These are phyloP conservation scores for Termitomyces sp. DNA, from an alignment of 768 basidiomycete genomes.

Conservation along the genomic window DNA sequence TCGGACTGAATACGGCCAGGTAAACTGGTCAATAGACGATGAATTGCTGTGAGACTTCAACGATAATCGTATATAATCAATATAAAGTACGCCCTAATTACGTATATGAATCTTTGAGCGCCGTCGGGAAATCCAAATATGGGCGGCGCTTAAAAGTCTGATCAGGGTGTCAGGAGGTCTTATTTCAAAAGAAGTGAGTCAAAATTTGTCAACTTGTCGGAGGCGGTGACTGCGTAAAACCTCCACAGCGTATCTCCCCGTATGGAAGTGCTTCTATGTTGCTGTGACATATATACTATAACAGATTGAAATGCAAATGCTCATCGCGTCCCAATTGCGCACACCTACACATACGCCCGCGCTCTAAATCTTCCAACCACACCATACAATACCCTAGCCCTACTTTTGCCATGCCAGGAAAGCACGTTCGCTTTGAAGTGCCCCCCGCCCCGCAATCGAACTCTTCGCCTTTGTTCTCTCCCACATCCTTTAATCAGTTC, in stretches of 20 bases:
- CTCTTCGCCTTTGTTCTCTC: slow-evolving; percentile 10
- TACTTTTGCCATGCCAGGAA: slow-evolving; percentile 21
- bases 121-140: slow-evolving; percentile 4
- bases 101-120: too few relatives aligned
- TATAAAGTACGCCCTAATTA: too few relatives aligned
- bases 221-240: slow-evolving; percentile 11
- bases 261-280: slow-evolving; percentile 5
- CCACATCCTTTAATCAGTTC: slow-evolving; percentile 10
- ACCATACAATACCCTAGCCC: background rate
- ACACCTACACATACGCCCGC: background rate
- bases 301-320: background rate
- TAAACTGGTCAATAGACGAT: background rate
- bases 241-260: slow-evolving; percentile 3
- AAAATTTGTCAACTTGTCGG: slow-evolving; percentile 9
- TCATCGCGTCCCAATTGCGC: background rate
- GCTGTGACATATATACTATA: slow-evolving; percentile 4
- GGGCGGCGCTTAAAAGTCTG: background rate
- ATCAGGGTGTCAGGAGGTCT: background rate
- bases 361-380: background rate
- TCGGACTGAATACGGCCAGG: background rate
- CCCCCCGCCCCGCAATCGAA: slow-evolving; percentile 14
- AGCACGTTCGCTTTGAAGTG: slow-evolving; percentile 20
- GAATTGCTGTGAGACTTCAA: too few relatives aligned
- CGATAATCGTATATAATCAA: too few relatives aligned
- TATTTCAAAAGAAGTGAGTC: slow-evolving; percentile 10